Evolutionary conservation across 2,329 filamentous ascomycete species (phyloP).

Genomic region (Penicillium occitanis): DNA sequence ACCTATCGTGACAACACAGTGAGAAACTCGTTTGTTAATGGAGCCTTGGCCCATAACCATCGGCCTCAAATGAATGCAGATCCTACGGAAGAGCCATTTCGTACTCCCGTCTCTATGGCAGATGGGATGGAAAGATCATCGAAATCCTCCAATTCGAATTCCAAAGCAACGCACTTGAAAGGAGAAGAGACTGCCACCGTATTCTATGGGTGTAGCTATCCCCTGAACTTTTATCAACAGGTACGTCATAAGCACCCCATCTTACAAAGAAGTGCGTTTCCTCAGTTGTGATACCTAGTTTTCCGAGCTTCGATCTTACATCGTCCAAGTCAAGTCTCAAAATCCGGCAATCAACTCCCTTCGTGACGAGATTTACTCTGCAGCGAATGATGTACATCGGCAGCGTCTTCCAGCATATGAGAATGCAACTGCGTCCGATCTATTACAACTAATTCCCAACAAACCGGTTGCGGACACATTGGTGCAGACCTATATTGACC

Average conservation of each 20-base stretch:
- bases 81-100: background rate
- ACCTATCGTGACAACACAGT: constrained; percentile 4
- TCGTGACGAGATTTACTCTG: constrained; percentile 6
- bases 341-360: constrained; percentile 14
- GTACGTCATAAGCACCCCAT: background rate
- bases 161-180: constrained; percentile 7
- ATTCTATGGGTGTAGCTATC: constrained; percentile 15
- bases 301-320: constrained; percentile 13
- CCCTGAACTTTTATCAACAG: constrained; percentile 16
- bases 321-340: constrained; percentile 12
- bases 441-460: constrained; percentile 1
- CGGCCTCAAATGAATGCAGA: background rate
- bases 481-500: constrained; percentile 10
- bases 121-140: background rate
- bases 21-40: background rate
- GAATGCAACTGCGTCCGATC: background rate
- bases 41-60: background rate
- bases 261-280: background rate
- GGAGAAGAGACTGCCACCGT: constrained; percentile 7
- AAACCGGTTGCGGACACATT: constrained; percentile 1
- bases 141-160: background rate
- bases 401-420: background rate
- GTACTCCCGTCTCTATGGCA: background rate
- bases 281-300: constrained; percentile 7
- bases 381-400: background rate